These are phyloP conservation scores for Cronartium quercuum DNA, from an alignment of 1,284 basidiomycete species.

Conservation along the genomic window DNA sequence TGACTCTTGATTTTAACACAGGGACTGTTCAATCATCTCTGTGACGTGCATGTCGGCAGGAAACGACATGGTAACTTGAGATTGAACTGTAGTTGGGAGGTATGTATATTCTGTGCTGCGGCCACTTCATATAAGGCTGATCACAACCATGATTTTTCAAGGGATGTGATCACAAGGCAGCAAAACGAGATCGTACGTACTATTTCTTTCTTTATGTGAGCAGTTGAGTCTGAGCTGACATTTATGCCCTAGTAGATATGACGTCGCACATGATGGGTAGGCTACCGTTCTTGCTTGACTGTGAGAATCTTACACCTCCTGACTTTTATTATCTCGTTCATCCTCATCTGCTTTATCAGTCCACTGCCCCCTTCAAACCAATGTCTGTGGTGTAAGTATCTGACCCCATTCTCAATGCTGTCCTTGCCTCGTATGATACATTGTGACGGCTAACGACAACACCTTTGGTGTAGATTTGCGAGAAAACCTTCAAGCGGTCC, in stretches of 20 bases:
- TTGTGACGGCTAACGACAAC: neutral
- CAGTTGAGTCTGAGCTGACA: neutral
- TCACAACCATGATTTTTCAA: neutral
- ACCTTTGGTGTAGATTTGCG: constrained; percentile 19
- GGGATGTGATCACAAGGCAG: constrained; percentile 35
- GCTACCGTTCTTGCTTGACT: neutral
- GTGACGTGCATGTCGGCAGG: constrained; percentile 32
- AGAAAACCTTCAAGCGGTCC: constrained; percentile 36
- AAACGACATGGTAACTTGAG: constrained; percentile 37
- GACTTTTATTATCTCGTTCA: neutral
- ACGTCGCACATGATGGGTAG: constrained; percentile 39
- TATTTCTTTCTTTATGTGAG: neutral
- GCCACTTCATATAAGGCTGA: neutral
- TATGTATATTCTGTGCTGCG: neutral
- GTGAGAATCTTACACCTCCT: neutral
- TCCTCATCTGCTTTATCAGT: constrained; percentile 10
- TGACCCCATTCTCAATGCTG: neutral
- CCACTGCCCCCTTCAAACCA: constrained; percentile 36
- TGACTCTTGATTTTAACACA: neutral
- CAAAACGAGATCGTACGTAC: constrained; percentile 36
- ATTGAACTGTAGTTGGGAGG: constrained; percentile 34
- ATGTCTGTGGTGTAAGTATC: constrained; percentile 34
- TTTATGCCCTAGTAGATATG: constrained; percentile 20
- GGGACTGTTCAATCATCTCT: constrained; percentile 38
- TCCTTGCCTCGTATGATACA: neutral